These are phyloP conservation scores for Aspergillus cavernicola DNA, from an alignment of 495 filamentous ascomycete genomes.

Conservation along the genomic window DNA sequence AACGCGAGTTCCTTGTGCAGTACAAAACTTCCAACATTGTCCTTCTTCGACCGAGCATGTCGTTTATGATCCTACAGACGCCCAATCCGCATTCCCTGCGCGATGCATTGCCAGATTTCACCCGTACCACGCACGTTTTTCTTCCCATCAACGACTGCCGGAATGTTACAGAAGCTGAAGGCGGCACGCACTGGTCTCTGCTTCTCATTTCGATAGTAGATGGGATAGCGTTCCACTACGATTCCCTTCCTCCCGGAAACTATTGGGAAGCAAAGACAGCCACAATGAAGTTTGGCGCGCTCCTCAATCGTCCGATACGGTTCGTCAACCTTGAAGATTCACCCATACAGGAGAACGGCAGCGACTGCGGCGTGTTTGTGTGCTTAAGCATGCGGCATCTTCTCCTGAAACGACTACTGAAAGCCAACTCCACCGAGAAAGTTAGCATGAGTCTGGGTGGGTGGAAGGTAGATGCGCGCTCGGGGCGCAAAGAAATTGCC, in stretches of 20 bases:
- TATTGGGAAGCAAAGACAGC: slow-evolving; percentile 64
- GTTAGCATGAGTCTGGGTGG: slow-evolving; percentile 90
- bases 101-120: slow-evolving; percentile 60
- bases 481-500: slow-evolving; percentile 81
- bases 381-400: slow-evolving; percentile 90
- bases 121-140: slow-evolving; percentile 86
- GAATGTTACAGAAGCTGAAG: slow-evolving; percentile 72
- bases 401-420: slow-evolving; percentile 75
- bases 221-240: slow-evolving; percentile 93
- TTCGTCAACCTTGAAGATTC: slow-evolving; percentile 78
- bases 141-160: slow-evolving; percentile 90
- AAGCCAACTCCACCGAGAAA: slow-evolving; percentile 69
- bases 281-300: slow-evolving; percentile 53
- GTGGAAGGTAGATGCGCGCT: slow-evolving; percentile 69
- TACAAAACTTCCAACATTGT: slow-evolving; percentile 80
- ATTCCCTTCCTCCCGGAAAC: slow-evolving; percentile 79
- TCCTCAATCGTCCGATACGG: slow-evolving; percentile 61
- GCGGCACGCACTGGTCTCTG: slow-evolving; percentile 92
- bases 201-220: slow-evolving; percentile 87
- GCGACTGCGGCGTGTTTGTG: slow-evolving; percentile 94
- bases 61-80: slow-evolving; percentile 86
- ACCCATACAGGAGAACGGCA: slow-evolving; percentile 88
- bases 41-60: slow-evolving; percentile 89
- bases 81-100: slow-evolving; percentile 66
- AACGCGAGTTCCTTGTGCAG: slow-evolving; percentile 74